These are phyloP conservation scores for Jackrogersella minutella DNA, from an alignment of 495 filamentous ascomycete species.

Conservation along the genomic window DNA sequence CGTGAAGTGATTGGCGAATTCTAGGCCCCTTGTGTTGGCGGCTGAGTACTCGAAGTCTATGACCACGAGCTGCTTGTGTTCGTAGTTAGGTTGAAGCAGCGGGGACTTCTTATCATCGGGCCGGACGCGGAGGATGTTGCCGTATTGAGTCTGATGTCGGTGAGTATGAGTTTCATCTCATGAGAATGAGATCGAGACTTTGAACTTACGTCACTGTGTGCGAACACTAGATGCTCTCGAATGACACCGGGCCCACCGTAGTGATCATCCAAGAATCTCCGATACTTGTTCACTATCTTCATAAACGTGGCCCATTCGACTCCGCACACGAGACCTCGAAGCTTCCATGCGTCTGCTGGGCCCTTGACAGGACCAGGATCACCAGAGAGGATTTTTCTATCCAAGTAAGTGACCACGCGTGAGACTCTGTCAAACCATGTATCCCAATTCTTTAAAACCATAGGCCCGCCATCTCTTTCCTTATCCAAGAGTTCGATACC, in stretches of 20 bases:
- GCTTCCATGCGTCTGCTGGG: slow-evolving; percentile 65
- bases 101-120: slow-evolving; percentile 83
- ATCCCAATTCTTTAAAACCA: slow-evolving; percentile 93
- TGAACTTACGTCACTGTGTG: slow-evolving; percentile 89
- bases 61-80: slow-evolving; percentile 93
- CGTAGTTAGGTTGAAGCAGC: slow-evolving; percentile 83
- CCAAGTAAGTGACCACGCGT: slow-evolving; percentile 78
- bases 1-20: slow-evolving; percentile 98
- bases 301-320: slow-evolving; percentile 84
- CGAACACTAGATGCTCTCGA: slow-evolving; percentile 83
- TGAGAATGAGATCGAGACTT: background rate
- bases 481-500: slow-evolving; percentile 84
- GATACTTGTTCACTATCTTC: slow-evolving; percentile 77
- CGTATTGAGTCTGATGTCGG: slow-evolving; percentile 84
- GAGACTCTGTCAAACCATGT: slow-evolving; percentile 87
- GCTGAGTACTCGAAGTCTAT: slow-evolving; percentile 99
- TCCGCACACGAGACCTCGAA: slow-evolving; percentile 80
- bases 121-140: slow-evolving; percentile 91
- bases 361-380: slow-evolving; percentile 33
- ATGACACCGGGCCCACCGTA: slow-evolving; percentile 73
- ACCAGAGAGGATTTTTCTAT: slow-evolving; percentile 63
- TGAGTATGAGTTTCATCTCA: slow-evolving; percentile 33
- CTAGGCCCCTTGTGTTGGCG: slow-evolving; percentile 84
- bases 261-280: slow-evolving; percentile 72
- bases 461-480: slow-evolving; percentile 80